A percentile compares a stretch with the other conserved stretches of the same genome.
These are phyloP conservation scores for Castanopsis chinensis DNA, from an alignment of 306 rosid species.

Conservation along the genomic window DNA sequence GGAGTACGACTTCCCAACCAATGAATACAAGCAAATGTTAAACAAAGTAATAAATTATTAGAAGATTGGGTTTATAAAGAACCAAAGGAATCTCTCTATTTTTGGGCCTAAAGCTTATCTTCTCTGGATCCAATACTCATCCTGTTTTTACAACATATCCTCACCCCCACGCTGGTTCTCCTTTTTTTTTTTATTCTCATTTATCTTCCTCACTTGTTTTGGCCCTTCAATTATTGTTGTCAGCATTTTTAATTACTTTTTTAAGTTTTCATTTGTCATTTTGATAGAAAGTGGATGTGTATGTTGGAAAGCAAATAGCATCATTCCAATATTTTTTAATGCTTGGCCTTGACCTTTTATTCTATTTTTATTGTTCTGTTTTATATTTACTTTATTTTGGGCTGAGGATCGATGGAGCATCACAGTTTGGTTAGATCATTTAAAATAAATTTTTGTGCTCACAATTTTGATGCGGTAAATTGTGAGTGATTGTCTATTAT, in stretches of 20 bases:
- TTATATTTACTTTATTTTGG: not conserved
- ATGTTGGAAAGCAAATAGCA: slow-evolving; percentile 21
- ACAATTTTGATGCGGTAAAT: rapidly evolving
- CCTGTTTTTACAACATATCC: slow-evolving; percentile 43
- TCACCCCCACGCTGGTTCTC: slow-evolving; percentile 39
- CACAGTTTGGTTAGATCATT: too few relatives aligned
- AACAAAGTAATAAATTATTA: not conserved
- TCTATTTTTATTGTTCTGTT: not conserved
- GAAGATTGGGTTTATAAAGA: slow-evolving; percentile 6
- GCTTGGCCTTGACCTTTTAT: not conserved
- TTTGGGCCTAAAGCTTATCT: slow-evolving; percentile 40
- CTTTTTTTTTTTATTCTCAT: not conserved
- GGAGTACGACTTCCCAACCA: slow-evolving; percentile 40
- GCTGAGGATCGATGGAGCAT: not conserved
- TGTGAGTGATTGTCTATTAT: too few relatives aligned
- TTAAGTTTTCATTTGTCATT: slow-evolving; percentile 15
- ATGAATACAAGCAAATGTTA: slow-evolving; percentile 22
- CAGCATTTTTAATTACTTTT: slow-evolving; percentile 13
- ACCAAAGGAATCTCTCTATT: slow-evolving; percentile 46
- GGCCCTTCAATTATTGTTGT: slow-evolving; percentile 42
- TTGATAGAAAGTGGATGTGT: slow-evolving; percentile 31
- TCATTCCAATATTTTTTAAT: slow-evolving; percentile 20
- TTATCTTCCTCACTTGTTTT: not conserved
- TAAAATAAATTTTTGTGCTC: too few relatives aligned
- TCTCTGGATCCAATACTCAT: slow-evolving; percentile 62